phyloP scores from a whole-genome alignment of 2,329 filamentous ascomycete genomes.

The Paraphoma sp. region DNA sequence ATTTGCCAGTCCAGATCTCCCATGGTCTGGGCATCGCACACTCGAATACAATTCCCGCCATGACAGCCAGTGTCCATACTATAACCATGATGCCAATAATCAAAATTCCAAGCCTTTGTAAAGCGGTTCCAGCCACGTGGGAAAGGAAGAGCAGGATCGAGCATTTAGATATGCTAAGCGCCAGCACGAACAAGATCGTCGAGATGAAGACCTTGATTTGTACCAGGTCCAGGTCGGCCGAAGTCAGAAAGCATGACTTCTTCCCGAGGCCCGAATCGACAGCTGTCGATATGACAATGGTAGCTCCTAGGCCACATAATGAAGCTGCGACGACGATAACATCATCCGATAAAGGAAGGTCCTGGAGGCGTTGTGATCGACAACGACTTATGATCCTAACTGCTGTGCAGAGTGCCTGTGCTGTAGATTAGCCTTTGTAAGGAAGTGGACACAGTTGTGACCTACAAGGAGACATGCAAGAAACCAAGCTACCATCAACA shows the following conservation, averaged over 20 bases:
- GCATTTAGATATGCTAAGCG: constrained; percentile 31
- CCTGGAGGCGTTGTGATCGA: constrained; percentile 13
- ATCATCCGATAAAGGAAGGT: constrained; percentile 25
- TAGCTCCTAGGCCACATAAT: constrained; percentile 30
- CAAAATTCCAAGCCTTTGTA: constrained; percentile 19
- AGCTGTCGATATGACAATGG: constrained; percentile 26
- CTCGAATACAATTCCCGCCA: constrained; percentile 26
- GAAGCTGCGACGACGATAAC: constrained; percentile 23
- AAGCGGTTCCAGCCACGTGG: constrained; percentile 18
- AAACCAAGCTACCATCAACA: constrained; percentile 36
- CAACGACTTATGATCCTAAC: constrained; percentile 23
- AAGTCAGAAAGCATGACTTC: constrained; percentile 16
- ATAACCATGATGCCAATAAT: constrained; percentile 17
- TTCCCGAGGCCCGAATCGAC: constrained; percentile 28
- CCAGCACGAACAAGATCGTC: constrained; percentile 30
- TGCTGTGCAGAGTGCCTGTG: constrained; percentile 25
- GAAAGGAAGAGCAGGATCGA: constrained; percentile 28
- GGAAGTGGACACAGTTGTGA: neutral
- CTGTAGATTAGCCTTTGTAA: constrained; percentile 5
- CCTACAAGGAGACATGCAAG: constrained; percentile 31
- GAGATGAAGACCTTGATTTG: constrained; percentile 30
- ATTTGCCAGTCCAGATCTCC: constrained; percentile 28
- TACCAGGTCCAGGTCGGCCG: constrained; percentile 9
- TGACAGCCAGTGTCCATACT: constrained; percentile 26
- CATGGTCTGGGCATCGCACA: constrained; percentile 34